Conservation (phyloP, 2,329 filamentous ascomycete genomes). For the Monilinia fructigena region DNA sequence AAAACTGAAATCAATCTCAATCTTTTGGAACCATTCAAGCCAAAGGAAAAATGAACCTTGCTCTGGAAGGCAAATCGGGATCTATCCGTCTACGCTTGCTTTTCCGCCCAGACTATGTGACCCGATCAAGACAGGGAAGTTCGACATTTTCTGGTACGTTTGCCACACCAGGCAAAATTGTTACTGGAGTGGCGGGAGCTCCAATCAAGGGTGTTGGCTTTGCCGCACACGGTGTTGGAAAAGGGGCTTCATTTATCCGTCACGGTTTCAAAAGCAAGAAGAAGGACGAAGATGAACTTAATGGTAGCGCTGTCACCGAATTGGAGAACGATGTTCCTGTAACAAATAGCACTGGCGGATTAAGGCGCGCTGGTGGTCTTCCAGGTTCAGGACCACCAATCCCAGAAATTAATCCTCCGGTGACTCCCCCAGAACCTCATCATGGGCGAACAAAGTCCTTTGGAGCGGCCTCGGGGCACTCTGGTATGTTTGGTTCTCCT, state of each 20-base stretch:
- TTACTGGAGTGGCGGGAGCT: conserved; percentile 75
- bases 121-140: conserved; percentile 80
- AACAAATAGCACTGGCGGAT: conserved; percentile 37
- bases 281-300: conserved; percentile 45
- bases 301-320: conserved; percentile 37
- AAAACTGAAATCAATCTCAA: conserved; percentile 72
- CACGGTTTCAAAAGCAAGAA: conserved; percentile 77
- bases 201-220: conserved; percentile 91
- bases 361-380: conserved; percentile 30
- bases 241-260: conserved; percentile 86
- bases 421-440: conserved; percentile 34
- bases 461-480: conserved; percentile 66
- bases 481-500: conserved; percentile 52
- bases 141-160: conserved; percentile 93
- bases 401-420: conserved; percentile 26
- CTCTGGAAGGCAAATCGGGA: conserved; percentile 87
- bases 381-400: conserved; percentile 16
- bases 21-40: conserved; percentile 79
- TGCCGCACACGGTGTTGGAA: conserved; percentile 67
- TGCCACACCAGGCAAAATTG: conserved; percentile 80
- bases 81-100: conserved; percentile 77
- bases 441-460: conserved; percentile 55
- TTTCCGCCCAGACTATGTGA: conserved; percentile 91
- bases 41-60: conserved; percentile 69
- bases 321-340: conserved; percentile 44